Evolutionary conservation across 768 basidiomycete species (phyloP).

Genomic region (Naematelia aurantialba): DNA sequence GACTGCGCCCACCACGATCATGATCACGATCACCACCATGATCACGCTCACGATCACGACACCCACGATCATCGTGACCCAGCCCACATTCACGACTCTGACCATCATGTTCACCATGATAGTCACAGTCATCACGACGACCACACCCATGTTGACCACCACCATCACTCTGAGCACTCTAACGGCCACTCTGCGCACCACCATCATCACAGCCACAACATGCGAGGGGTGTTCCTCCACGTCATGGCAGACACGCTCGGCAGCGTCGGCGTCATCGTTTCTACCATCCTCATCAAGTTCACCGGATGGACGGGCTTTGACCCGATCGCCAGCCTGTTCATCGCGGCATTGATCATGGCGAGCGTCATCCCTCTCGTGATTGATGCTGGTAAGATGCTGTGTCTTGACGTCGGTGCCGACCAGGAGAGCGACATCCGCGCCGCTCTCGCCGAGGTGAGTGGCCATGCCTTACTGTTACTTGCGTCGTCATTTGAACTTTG

Average conservation of each 20-base stretch:
- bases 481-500: background rate
- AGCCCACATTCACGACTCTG: conserved; percentile 15
- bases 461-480: background rate
- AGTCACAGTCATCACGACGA: conserved; percentile 42
- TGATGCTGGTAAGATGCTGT: conserved; percentile 83
- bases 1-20: conserved; percentile 15
- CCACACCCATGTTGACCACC: conserved; percentile 29
- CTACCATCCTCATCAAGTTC: conserved; percentile 87
- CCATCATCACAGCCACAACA: conserved; percentile 92
- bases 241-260: conserved; percentile 60
- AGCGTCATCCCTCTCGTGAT: conserved; percentile 93
- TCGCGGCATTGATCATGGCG: conserved; percentile 88
- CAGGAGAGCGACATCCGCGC: conserved; percentile 51
- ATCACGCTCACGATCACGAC: conserved; percentile 24
- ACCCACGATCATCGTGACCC: conserved; percentile 42
- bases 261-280: conserved; percentile 95
- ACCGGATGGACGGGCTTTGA: conserved; percentile 99
- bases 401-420: conserved; percentile 70
- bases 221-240: conserved; percentile 90
- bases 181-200: conserved; percentile 29
- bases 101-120: conserved; percentile 24
- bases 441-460: conserved; percentile 52
- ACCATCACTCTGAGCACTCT: conserved; percentile 24
- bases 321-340: conserved; percentile 94
- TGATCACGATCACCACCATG: conserved; percentile 14